These are phyloP conservation scores for Podila epicladia DNA, from an alignment of 192 early-diverging fungal species.

Conservation along the genomic window DNA sequence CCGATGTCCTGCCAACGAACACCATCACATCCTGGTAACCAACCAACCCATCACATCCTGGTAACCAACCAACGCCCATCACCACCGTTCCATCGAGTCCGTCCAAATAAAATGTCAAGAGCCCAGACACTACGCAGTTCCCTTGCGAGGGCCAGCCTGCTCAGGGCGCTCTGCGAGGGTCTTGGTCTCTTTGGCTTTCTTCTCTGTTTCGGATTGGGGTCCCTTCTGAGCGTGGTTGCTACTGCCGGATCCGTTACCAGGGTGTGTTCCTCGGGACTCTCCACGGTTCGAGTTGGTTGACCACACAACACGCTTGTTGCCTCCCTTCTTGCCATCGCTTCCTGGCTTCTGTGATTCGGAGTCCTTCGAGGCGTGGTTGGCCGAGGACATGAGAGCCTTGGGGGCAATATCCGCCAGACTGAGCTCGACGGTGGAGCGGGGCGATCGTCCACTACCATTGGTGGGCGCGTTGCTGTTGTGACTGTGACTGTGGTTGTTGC, in stretches of 20 bases:
- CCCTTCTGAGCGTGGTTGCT: neutral
- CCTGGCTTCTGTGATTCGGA: neutral
- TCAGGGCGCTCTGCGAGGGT: neutral
- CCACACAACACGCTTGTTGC: conserved; percentile 22
- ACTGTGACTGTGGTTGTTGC: neutral
- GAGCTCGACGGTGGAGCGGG: conserved; percentile 35
- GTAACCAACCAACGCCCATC: no score
- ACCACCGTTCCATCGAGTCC: no score
- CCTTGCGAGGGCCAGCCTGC: neutral
- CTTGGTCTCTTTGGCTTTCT: neutral
- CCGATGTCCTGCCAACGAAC: no score
- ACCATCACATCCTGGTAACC: no score
- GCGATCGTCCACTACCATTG: conserved; percentile 14
- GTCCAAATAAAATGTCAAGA: no score
- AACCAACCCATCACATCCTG: no score
- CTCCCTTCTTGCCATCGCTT: conserved; percentile 13
- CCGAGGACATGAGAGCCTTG: neutral
- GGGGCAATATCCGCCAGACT: conserved; percentile 43
- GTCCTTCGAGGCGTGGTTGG: neutral
- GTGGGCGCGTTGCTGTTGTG: conserved; percentile 1
- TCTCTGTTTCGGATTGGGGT: neutral
- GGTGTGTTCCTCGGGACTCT: conserved; percentile 15
- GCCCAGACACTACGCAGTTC: no score
- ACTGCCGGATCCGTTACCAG: neutral
- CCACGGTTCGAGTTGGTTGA: conserved; percentile 49